Conservation (phyloP, 495 filamentous ascomycete genomes). For the Zalerion maritima region DNA sequence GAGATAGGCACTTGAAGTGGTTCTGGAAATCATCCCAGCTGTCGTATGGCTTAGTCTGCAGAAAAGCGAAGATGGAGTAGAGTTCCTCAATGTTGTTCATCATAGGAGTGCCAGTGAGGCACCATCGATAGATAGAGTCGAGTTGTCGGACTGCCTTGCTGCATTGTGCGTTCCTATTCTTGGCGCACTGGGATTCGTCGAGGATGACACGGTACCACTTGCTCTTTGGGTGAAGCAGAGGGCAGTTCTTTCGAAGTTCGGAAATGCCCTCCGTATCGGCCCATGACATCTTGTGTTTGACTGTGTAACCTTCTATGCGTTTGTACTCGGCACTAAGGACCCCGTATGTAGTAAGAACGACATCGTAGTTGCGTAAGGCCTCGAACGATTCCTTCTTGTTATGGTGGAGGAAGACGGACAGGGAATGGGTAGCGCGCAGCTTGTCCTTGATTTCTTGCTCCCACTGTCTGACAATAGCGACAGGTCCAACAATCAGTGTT, state of each 20-base stretch:
- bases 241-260: conserved; percentile 28
- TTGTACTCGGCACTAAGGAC: conserved; percentile 59
- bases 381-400: conserved; percentile 40
- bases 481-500: conserved; percentile 75
- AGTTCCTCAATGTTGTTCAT: conserved; percentile 78
- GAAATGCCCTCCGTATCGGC: too few relatives aligned
- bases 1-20: conserved; percentile 19
- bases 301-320: conserved; percentile 30
- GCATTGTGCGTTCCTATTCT: conserved; percentile 60
- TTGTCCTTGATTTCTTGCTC: conserved; percentile 67
- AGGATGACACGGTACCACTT: conserved; percentile 77
- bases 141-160: conserved; percentile 48
- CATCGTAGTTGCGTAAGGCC: conserved; percentile 54
- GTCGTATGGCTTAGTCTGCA: conserved; percentile 69
- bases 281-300: conserved; percentile 17
- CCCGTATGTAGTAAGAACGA: conserved; percentile 84
- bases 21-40: conserved; percentile 42
- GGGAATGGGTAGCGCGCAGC: conserved; percentile 38
- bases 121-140: conserved; percentile 54
- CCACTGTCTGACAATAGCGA: conserved; percentile 84
- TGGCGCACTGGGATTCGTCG: conserved; percentile 91
- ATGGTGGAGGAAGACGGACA: conserved; percentile 59
- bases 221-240: conserved; percentile 47
- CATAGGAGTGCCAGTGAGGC: conserved; percentile 89
- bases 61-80: conserved; percentile 69